Base-by-base conservation (phyloP, 176 grass and related monocot species). In the Aegilops tauschii region DNA sequence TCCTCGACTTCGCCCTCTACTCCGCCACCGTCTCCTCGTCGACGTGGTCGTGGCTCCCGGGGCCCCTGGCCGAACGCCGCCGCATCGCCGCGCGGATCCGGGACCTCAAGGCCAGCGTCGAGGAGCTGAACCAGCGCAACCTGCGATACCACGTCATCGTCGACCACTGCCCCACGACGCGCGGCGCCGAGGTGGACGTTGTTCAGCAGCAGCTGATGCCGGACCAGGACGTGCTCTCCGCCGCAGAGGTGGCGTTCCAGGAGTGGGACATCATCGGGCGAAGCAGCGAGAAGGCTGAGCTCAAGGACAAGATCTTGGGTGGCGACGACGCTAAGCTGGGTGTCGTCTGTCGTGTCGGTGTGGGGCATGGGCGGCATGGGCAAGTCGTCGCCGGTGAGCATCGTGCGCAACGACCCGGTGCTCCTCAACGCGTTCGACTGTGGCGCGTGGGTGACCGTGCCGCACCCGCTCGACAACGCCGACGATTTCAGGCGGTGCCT, bases 361-460 rank as follows among this genome's bases (percentile, higher is more conserved):
- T 85, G 73, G 23, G 83, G 84, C 13, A 83, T 87, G 72, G 89
- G 84, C 40, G 84, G 79, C 34, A 65, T 86, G 73, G 89, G 84
- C 0, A 90, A 86, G 66, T 86, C 84, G 9, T 78, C 84, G 80
- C 65, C 83, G 73, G 80, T 77, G 71, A 21, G 79, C 4, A 70
- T 62, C 62, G 89, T 79, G 72, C 25, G 69, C 71, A 77, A 86
- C 50, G 74, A 81, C 79, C 39, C 71, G 10, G 67, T 1, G 9
- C 73, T 90, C 37, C 65, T 82, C 8, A 62, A 86, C 29, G 36
- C 61, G 3, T 90, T 86, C 64, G 62, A 86, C 39, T 77, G 37
- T 12, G 70, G 7, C 64, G 89, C 73, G 17, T 90, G 84, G 89
- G 80, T 90, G 34, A 86, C 69, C 29, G 79, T 90, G 71, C 66